Evolutionary conservation across 768 basidiomycete genomes (phyloP), one percentile per base, ranked within the genome.

Genomic region (Auriculariales sp.): DNA sequence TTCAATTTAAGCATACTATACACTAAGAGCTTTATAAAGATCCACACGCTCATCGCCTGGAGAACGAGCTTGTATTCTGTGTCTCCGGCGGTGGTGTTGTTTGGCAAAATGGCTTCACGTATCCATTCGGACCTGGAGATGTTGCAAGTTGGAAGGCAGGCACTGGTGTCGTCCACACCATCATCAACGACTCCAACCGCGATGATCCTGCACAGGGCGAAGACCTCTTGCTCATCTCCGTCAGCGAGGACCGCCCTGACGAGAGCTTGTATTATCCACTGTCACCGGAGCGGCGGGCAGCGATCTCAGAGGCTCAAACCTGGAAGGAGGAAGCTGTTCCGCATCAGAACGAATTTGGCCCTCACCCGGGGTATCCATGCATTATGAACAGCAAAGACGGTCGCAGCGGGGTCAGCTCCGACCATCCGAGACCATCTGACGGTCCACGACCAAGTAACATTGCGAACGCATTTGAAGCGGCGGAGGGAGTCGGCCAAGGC

Each of bases 181-280:
- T 59, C 6, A 56, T 58, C 48, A 58, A 58, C 48, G 57, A 58
- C 42, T 50, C 53, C 9, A 52, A 50, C 24, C 30, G 46, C 24
- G 56, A 51, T 17, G 52, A 51, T 17, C 31, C 31, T 9, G 39
- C 39, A 17, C 33, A 28, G 3, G 53, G 55, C 17, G 32, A 53
- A 34, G 52, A 57, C 29, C 49, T 57, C 19, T 24, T 50, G 4
- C 47, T 58, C 27, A 5, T 57, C 12, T 34, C 39, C 28, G 56
- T 47, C 22, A 50, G 55, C 24, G 56, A 57, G 44, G 44, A 46
- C 30, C 30, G 47, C 15, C 17, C 32, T 3, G 31, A 14, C 12
- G 51, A 49, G 39, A 39, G 28, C 19, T 48, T 44, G 22, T 42
- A 44, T 39, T 55, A 53, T 31, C 54, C 51, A 19, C 44, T 56